Percentiles rank a stretch among this genome's conserved stretches.
phyloP scores from a whole-genome alignment of 306 rosid species.

The Dalbergia cultrata region DNA sequence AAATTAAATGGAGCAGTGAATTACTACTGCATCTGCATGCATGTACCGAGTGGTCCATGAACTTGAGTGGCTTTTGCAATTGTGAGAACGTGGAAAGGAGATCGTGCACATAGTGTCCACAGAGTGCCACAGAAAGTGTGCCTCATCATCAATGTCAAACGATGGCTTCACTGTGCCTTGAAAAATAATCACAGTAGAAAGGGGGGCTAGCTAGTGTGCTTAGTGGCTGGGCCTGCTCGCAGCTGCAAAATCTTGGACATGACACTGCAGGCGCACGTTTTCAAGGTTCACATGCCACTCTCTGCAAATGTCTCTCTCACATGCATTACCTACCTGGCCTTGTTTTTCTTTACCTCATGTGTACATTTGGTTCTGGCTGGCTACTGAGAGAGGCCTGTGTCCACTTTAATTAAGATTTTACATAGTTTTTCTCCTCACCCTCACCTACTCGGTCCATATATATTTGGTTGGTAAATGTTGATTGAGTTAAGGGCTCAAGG shows the following conservation, averaged over 20 bases:
- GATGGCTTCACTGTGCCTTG: slow-evolving; percentile 20
- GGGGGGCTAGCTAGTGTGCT: not conserved
- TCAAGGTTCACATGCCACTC: slow-evolving; percentile 46
- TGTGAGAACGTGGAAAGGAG: slow-evolving; percentile 5
- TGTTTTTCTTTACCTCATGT: not conserved
- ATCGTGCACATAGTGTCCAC: not conserved
- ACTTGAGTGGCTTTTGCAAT: not conserved
- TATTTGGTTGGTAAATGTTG: not conserved
- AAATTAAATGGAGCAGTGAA: not conserved
- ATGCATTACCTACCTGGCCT: not conserved
- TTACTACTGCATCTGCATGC: not conserved
- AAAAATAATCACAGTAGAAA: not conserved
- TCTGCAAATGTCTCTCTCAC: slow-evolving; percentile 22
- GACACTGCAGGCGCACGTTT: slow-evolving; percentile 33
- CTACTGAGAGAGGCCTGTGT: too few relatives aligned
- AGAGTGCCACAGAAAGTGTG: slow-evolving; percentile 5
- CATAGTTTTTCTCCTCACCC: not conserved
- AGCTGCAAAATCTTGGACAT: slow-evolving; percentile 36
- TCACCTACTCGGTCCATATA: not conserved
- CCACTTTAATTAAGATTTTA: not conserved
- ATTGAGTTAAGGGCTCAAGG: not conserved
- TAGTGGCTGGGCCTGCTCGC: not conserved
- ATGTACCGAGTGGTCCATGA: not conserved
- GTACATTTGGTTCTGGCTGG: not conserved
- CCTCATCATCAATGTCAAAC: slow-evolving; percentile 22